These are phyloP conservation scores for Ilyonectria destructans DNA, from an alignment of 2,329 filamentous ascomycete species.

Conservation along the genomic window DNA sequence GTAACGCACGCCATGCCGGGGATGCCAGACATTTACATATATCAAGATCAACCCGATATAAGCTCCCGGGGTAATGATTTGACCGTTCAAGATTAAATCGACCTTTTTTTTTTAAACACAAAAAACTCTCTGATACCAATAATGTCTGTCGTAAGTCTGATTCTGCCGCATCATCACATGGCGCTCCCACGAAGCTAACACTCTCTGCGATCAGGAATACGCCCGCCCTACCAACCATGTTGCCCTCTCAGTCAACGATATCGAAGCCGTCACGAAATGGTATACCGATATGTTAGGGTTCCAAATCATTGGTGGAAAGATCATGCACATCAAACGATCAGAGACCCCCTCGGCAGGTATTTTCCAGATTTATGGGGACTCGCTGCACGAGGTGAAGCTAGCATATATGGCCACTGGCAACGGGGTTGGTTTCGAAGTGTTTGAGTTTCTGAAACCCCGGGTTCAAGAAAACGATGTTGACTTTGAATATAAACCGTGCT, in stretches of 20 bases:
- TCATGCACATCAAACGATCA: constrained; percentile 3
- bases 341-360: background rate
- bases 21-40: too few species aligned
- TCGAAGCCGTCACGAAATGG: background rate
- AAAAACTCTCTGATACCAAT: too few species aligned
- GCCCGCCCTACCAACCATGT: background rate
- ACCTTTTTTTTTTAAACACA: too few species aligned
- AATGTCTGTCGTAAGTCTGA: too few species aligned
- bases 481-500: constrained; percentile 10
- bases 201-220: too few species aligned
- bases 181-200: too few species aligned
- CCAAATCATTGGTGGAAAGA: background rate
- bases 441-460: constrained; percentile 11
- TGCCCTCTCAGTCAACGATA: background rate
- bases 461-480: background rate
- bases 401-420: constrained; percentile 4
- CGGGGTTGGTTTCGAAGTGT: constrained; percentile 15
- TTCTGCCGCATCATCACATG: too few species aligned
- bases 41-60: too few species aligned
- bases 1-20: too few species aligned
- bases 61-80: too few species aligned
- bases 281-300: constrained; percentile 1
- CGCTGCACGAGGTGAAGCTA: constrained; percentile 3
- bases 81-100: too few species aligned
- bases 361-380: background rate